Conservation (phyloP, 768 basidiomycete genomes). For the Bullera alba region DNA sequence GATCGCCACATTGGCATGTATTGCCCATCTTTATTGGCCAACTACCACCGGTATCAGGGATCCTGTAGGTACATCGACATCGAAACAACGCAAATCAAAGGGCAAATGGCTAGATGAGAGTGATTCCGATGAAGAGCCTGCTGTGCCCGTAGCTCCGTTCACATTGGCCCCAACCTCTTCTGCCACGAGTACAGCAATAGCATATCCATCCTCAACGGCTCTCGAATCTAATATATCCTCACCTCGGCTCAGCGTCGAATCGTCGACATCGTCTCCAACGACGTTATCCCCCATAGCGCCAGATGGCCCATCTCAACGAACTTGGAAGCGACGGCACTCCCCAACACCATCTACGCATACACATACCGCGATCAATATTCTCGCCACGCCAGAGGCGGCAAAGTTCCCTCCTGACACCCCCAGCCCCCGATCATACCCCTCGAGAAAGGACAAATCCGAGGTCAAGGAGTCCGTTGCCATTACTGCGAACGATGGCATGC, state of each 20-base stretch:
- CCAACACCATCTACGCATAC: slow-evolving; percentile 18
- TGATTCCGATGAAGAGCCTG: slow-evolving; percentile 38
- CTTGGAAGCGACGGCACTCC: slow-evolving; percentile 15
- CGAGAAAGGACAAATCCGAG: background rate
- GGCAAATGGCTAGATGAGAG: slow-evolving; percentile 41
- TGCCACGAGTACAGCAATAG: background rate
- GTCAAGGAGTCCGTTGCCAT: no score
- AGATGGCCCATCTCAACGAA: background rate
- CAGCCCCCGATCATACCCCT: background rate
- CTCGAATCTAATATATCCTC: no score
- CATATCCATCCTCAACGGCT: slow-evolving; percentile 9
- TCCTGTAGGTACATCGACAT: background rate
- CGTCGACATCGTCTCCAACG: slow-evolving; percentile 8
- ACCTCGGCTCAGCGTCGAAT: no score
- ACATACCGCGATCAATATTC: slow-evolving; percentile 28
- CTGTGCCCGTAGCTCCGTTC: slow-evolving; percentile 7
- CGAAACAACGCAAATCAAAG: slow-evolving; percentile 7
- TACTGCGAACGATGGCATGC: background rate
- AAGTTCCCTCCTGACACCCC: background rate
- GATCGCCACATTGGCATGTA: background rate
- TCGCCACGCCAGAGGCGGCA: slow-evolving; percentile 21
- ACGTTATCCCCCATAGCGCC: background rate
- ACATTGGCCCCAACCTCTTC: background rate
- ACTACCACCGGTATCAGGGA: no score
- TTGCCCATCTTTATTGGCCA: background rate